Evolutionary conservation across 2,329 filamentous ascomycete species (phyloP).

Genomic region (Penicillium sumatraense): DNA sequence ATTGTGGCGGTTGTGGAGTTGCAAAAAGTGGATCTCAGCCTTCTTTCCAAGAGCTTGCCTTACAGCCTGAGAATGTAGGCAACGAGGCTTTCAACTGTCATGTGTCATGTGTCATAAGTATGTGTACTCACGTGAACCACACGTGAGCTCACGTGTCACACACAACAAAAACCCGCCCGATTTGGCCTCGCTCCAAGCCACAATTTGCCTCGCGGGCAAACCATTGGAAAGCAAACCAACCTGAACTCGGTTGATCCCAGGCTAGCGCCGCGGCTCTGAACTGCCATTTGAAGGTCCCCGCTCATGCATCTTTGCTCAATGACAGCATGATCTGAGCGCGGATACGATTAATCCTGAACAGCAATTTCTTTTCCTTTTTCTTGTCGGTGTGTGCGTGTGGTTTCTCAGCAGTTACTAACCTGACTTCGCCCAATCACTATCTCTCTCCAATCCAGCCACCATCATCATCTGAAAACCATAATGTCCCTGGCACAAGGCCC

Average conservation of each 20-base stretch:
- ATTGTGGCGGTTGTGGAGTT: background rate
- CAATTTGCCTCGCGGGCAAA: slow-evolving; percentile 13
- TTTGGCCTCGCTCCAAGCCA: slow-evolving; percentile 4
- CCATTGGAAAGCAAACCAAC: background rate
- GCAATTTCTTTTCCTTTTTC: slow-evolving; percentile 4
- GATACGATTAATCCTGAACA: background rate
- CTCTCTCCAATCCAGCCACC: slow-evolving; percentile 4
- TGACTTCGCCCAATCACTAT: slow-evolving; percentile 16
- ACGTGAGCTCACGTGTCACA: slow-evolving; percentile 10
- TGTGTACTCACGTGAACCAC: background rate
- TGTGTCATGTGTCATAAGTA: background rate
- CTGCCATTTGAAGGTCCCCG: slow-evolving; percentile 4
- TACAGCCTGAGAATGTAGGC: no score
- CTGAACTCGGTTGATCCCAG: slow-evolving; percentile 5
- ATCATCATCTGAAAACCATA: background rate
- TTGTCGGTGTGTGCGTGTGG: background rate
- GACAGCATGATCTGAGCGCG: slow-evolving; percentile 20
- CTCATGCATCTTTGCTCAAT: slow-evolving; percentile 19
- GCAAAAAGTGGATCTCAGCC: background rate
- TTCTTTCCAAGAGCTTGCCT: background rate
- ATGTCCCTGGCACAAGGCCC: slow-evolving; percentile 68
- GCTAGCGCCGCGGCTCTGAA: slow-evolving; percentile 18
- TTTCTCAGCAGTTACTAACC: slow-evolving; percentile 17
- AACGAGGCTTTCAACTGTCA: background rate
- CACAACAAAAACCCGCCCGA: slow-evolving; percentile 16